These are phyloP conservation scores for Metschnikowia cerradonensis DNA, from an alignment of 805 yeast species.

Conservation along the genomic window DNA sequence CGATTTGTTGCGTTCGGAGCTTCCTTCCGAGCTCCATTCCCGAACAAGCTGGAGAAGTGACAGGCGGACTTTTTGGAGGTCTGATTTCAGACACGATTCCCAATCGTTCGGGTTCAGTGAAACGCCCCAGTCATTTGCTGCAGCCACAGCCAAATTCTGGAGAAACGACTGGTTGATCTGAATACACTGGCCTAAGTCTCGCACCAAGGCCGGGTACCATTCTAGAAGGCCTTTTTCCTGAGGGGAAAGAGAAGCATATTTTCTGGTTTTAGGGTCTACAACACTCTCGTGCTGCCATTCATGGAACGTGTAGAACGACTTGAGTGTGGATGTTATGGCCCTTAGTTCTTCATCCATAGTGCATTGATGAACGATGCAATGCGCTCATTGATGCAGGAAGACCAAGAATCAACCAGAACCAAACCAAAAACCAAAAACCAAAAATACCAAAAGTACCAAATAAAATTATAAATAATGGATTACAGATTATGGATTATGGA, in stretches of 20 bases:
- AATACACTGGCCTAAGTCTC: slow-evolving; percentile 40
- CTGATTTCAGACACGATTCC: slow-evolving; percentile 38
- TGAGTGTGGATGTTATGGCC: slow-evolving; percentile 36
- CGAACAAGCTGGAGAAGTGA: slow-evolving; percentile 53
- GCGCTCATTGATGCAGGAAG: neutral
- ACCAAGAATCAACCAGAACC: neutral
- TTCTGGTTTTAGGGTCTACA: slow-evolving; percentile 29
- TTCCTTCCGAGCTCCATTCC: slow-evolving; percentile 61
- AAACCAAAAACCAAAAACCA: neutral
- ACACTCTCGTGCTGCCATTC: slow-evolving; percentile 31
- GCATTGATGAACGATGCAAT: neutral
- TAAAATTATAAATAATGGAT: too few species aligned
- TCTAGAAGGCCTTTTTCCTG: slow-evolving; percentile 44
- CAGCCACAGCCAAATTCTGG: slow-evolving; percentile 35
- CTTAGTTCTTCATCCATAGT: slow-evolving; percentile 28
- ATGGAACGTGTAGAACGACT: slow-evolving; percentile 32
- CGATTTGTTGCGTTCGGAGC: slow-evolving; percentile 38
- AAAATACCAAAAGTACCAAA: too few species aligned
- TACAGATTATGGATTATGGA: too few species aligned
- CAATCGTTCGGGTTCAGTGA: slow-evolving; percentile 35
- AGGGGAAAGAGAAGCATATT: slow-evolving; percentile 26
- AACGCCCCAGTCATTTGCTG: slow-evolving; percentile 52
- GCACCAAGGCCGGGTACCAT: slow-evolving; percentile 46
- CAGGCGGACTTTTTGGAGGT: slow-evolving; percentile 55
- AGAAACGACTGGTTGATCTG: slow-evolving; percentile 43